Conservation (phyloP, 352 stramenopile genomes). For the Pythium aquatile region DNA sequence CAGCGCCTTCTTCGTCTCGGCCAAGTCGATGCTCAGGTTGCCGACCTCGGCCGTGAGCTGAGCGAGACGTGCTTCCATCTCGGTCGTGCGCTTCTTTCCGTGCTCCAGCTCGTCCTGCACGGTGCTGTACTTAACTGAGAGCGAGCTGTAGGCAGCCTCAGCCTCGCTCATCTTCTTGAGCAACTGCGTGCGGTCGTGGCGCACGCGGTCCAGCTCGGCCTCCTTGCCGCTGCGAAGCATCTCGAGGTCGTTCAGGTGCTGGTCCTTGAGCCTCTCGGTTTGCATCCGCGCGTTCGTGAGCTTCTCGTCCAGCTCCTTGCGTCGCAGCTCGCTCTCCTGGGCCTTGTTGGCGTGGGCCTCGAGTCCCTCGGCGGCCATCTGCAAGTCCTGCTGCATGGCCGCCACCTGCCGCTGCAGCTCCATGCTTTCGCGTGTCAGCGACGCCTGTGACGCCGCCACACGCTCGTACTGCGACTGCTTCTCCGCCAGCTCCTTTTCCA, state of each 20-base stretch:
- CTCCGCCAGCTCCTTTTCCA: slow-evolving; percentile 43
- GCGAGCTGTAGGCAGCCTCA: slow-evolving; percentile 29
- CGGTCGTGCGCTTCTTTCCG: slow-evolving; percentile 35
- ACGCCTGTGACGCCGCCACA: slow-evolving; percentile 55
- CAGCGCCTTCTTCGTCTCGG: slow-evolving; percentile 81
- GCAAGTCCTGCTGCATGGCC: slow-evolving; percentile 61
- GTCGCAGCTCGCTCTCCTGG: slow-evolving; percentile 51
- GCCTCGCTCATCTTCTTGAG: slow-evolving; percentile 28
- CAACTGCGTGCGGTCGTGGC: slow-evolving; percentile 34
- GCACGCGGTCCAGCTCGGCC: slow-evolving; percentile 44
- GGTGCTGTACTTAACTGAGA: slow-evolving; percentile 30
- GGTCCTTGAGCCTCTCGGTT: slow-evolving; percentile 50
- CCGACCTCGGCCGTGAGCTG: slow-evolving; percentile 60
- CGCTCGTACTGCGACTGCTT: slow-evolving; percentile 74
- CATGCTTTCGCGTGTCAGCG: slow-evolving; percentile 61
- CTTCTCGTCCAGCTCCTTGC: slow-evolving; percentile 55
- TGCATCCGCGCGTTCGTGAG: slow-evolving; percentile 44
- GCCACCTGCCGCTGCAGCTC: slow-evolving; percentile 58
- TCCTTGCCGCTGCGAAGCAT: slow-evolving; percentile 65
- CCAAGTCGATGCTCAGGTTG: slow-evolving; percentile 68
- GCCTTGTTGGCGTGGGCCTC: slow-evolving; percentile 63
- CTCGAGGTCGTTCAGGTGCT: slow-evolving; percentile 60
- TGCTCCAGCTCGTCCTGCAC: slow-evolving; percentile 40
- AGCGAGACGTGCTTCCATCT: slow-evolving; percentile 48
- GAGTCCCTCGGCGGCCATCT: slow-evolving; percentile 62